These are phyloP conservation scores for Ophiostoma fasciatum DNA, from an alignment of 2,329 filamentous ascomycete species.

Conservation along the genomic window DNA sequence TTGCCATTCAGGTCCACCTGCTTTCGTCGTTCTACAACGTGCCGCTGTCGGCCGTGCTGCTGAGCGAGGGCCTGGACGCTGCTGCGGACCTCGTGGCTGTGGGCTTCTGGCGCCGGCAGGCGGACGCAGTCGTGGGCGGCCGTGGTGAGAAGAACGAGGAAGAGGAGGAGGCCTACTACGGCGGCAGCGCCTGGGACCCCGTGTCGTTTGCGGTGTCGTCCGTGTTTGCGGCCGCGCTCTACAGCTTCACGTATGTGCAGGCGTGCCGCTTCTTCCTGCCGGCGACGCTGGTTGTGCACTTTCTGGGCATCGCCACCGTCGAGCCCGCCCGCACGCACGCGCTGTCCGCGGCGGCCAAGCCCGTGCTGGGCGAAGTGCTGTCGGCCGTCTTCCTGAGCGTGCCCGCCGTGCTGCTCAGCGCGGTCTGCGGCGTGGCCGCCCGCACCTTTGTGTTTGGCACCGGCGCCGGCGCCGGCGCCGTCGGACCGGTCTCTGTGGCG, in stretches of 20 bases:
- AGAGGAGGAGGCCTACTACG: background rate
- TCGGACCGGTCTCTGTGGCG: too few relatives aligned
- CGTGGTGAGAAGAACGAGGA: conserved; percentile 1
- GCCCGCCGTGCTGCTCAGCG: background rate
- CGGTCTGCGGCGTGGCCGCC: conserved; percentile 25
- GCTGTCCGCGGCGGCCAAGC: background rate
- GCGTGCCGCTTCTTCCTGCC: conserved; percentile 60
- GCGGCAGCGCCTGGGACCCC: background rate
- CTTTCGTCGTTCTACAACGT: conserved; percentile 66
- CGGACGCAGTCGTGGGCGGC: too few relatives aligned
- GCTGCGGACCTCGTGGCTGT: conserved; percentile 4
- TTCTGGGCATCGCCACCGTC: conserved; percentile 55
- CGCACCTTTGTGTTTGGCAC: conserved; percentile 59
- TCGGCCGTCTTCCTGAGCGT: conserved; percentile 1
- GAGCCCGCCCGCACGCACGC: conserved; percentile 33
- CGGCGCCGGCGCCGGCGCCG: conserved; percentile 37
- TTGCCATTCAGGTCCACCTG: conserved; percentile 47
- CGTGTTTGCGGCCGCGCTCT: conserved; percentile 56
- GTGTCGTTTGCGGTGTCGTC: conserved; percentile 38
- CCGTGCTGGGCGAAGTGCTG: background rate
- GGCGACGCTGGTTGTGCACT: conserved; percentile 56
- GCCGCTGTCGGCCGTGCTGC: conserved; percentile 1
- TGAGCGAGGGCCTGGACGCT: conserved; percentile 1
- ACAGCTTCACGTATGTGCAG: conserved; percentile 55
- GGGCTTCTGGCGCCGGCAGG: background rate